These are phyloP conservation scores for Xylaria cubensis DNA, from an alignment of 495 filamentous ascomycete species.

Conservation along the genomic window DNA sequence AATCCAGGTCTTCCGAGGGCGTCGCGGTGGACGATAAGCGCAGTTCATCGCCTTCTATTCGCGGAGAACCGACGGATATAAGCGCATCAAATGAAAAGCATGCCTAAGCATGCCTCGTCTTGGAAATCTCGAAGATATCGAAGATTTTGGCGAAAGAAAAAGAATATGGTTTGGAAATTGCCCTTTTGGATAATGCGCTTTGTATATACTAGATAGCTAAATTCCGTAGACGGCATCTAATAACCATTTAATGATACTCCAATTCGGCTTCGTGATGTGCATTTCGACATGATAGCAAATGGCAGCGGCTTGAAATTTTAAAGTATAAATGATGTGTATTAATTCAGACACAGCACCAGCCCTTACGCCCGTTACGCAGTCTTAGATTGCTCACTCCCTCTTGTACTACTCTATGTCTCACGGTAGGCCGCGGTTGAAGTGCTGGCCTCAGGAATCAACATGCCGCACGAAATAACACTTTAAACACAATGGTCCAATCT, in stretches of 20 bases:
- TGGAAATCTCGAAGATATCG: background rate
- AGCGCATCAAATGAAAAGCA: conserved; percentile 1
- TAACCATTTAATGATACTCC: background rate
- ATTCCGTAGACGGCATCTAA: background rate
- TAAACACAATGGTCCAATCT: conserved; percentile 1
- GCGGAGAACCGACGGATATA: background rate
- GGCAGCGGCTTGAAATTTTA: background rate
- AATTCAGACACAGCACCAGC: background rate
- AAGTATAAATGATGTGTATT: background rate
- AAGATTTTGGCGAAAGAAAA: background rate
- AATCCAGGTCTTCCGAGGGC: conserved; percentile 17
- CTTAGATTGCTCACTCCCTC: background rate
- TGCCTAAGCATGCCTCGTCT: background rate
- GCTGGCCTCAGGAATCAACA: background rate
- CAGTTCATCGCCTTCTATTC: conserved; percentile 11
- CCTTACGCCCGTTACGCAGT: conserved; percentile 1
- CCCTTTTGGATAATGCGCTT: background rate
- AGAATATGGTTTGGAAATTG: background rate
- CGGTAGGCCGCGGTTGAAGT: background rate
- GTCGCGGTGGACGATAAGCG: conserved; percentile 3
- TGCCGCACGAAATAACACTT: background rate
- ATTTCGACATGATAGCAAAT: no score
- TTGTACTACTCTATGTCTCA: conserved; percentile 2
- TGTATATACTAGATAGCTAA: conserved; percentile 9
- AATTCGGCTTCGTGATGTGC: background rate